Conservation (phyloP, 2,329 filamentous ascomycete genomes). For the Neonectria sp. region DNA sequence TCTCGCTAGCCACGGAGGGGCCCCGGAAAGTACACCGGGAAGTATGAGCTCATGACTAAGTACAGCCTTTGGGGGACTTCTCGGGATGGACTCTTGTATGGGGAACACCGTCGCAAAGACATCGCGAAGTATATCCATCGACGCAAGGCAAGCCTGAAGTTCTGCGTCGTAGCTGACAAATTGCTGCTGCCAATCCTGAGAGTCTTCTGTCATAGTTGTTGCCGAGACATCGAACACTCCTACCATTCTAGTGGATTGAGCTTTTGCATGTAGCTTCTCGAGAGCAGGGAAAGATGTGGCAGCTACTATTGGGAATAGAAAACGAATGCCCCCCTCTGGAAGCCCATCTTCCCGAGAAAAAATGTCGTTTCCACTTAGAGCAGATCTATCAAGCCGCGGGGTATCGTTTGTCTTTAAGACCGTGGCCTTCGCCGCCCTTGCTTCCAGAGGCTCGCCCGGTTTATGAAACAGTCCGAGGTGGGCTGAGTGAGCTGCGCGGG, state of each 20-base stretch:
- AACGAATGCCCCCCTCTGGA: slow-evolving; percentile 3
- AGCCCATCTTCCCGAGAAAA: slow-evolving; percentile 31
- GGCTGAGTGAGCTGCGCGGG: slow-evolving; percentile 38
- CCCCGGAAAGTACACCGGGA: slow-evolving; percentile 19
- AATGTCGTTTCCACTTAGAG: not conserved
- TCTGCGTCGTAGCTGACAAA: not conserved
- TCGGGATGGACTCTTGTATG: not conserved
- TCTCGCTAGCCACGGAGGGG: slow-evolving; percentile 36
- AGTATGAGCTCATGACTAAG: not conserved
- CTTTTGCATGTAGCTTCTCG: slow-evolving; percentile 9
- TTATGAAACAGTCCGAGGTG: slow-evolving; percentile 32
- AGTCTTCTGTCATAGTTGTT: not conserved
- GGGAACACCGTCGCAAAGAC: slow-evolving; percentile 34
- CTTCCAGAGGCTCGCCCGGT: not conserved
- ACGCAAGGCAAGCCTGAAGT: slow-evolving; percentile 25
- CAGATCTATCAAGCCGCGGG: not conserved
- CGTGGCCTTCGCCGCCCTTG: not conserved
- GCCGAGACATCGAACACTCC: not conserved
- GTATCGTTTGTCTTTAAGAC: not conserved
- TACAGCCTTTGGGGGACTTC: slow-evolving; percentile 1
- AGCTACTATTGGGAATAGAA: slow-evolving; percentile 37
- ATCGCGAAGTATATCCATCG: slow-evolving; percentile 24
- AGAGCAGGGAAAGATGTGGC: slow-evolving; percentile 27
- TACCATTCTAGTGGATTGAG: slow-evolving; percentile 7
- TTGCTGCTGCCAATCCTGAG: not conserved